These are phyloP conservation scores for Ramaria sp. DNA, from an alignment of 768 basidiomycete genomes.

Conservation along the genomic window DNA sequence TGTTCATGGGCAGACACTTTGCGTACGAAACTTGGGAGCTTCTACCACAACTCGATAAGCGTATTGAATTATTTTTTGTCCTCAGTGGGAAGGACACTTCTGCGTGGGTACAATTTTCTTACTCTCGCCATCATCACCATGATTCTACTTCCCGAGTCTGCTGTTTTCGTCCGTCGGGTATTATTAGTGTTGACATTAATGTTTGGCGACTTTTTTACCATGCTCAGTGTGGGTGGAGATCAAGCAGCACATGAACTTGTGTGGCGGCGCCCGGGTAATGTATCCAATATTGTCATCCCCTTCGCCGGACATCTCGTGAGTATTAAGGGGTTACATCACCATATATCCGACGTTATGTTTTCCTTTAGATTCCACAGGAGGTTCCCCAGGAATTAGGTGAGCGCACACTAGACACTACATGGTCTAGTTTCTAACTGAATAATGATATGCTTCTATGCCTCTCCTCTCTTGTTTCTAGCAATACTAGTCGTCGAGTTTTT, in stretches of 20 bases:
- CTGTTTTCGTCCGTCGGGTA: neutral
- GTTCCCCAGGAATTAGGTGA: conserved; percentile 19
- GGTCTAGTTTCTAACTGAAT: neutral
- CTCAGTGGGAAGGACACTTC: conserved; percentile 34
- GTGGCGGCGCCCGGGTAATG: conserved; percentile 25
- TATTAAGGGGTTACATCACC: neutral
- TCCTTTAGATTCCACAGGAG: conserved; percentile 19
- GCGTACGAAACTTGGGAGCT: conserved; percentile 28
- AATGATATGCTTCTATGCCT: neutral
- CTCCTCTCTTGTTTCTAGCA: neutral
- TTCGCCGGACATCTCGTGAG: conserved; percentile 22
- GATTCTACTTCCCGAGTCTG: neutral
- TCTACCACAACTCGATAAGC: conserved; percentile 30
- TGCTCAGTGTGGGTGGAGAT: conserved; percentile 9
- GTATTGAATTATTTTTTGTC: conserved; percentile 43
- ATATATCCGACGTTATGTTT: neutral
- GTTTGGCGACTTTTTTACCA: neutral
- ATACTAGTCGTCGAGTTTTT: neutral
- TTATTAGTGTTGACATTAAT: neutral
- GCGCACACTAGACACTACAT: neutral
- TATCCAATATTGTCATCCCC: conserved; percentile 21
- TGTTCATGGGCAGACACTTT: conserved; percentile 37
- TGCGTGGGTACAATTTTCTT: conserved; percentile 21
- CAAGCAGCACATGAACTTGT: conserved; percentile 14
- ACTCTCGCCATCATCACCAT: neutral